Evolutionary conservation across 2,329 filamentous ascomycete species (phyloP), one percentile per base, ranked within the genome.

Genomic region (Aureobasidium vineae): DNA sequence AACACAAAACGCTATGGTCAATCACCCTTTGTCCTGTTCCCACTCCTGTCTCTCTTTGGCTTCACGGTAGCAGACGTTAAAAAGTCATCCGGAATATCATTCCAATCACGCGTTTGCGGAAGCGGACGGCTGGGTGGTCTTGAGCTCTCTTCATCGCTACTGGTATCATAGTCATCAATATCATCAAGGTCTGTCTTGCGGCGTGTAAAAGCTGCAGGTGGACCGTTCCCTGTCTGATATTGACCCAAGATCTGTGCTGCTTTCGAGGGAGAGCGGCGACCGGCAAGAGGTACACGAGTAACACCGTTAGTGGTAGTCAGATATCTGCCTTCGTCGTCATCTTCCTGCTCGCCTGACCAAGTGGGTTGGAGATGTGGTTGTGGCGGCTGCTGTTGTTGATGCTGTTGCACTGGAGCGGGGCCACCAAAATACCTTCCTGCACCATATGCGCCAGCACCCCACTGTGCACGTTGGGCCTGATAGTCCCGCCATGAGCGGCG

Each of bases 1-100:
- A 31, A 10, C 13, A 11, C 2, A 47, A 49, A 8, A 16, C 19
- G 50, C 50, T 36, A 53, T 43, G 15, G 1, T 54, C 38, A 65
- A 40, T 65, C 61, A 3, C 50, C 61, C 40, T 65, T 65, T 1
- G 61, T 19, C 19, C 61, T 41, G 33, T 65, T 45, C 15, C 45
- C 26, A 5, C 61, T 65, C 28, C 61, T 65, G 15, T 65, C 61
- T 15, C 61, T 41, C 2, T 65, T 65, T 19, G 61, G 49, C 40
- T 65, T 65, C 3, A 21, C 21, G 0, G 50, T 47, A 38, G 60
- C 49, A 26, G 61, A 26, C 13, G 50, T 56, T 40, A 65, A 36
- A 56, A 65, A 65, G 61, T 80, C 80, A 5, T 80, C 80, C 16
- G 81, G 81, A 5, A 83, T 73, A 67, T 83, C 81, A 65, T 83